Conservation (phyloP, 2,329 filamentous ascomycete genomes). For the Beauveria brongniartii region DNA sequence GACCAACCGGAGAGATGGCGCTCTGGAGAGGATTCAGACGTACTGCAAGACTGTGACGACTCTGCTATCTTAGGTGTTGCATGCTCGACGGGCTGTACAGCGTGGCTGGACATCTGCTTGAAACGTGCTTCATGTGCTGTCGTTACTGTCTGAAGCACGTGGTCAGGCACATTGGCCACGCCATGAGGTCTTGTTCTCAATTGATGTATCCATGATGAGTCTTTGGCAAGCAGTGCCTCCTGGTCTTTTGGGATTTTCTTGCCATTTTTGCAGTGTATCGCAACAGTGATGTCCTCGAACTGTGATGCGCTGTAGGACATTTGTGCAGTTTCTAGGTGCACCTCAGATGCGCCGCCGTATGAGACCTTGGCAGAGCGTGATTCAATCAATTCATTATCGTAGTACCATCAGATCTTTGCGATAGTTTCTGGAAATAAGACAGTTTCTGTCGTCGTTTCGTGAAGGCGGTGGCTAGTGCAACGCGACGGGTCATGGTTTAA, state of each 20-base stretch:
- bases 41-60: neutral
- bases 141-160: slow-evolving; percentile 26
- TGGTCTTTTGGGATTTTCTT: slow-evolving; percentile 32
- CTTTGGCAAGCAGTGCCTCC: slow-evolving; percentile 24
- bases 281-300: slow-evolving; percentile 16
- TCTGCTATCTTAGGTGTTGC: neutral
- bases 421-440: neutral
- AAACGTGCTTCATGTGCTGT: slow-evolving; percentile 4
- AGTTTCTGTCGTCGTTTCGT: neutral
- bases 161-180: slow-evolving; percentile 25
- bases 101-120: neutral
- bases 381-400: neutral
- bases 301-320: slow-evolving; percentile 9
- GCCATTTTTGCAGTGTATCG: slow-evolving; percentile 21
- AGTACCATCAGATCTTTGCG: neutral
- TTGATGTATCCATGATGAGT: slow-evolving; percentile 29
- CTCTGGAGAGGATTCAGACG: slow-evolving; percentile 10
- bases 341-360: neutral
- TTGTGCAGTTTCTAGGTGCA: neutral
- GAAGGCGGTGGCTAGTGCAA: neutral
- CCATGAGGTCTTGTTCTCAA: slow-evolving; percentile 18
- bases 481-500: slow-evolving; percentile 1
- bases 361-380: neutral
- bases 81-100: neutral
- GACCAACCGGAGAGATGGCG: slow-evolving; percentile 17